Conservation (phyloP, 306 rosid species). For the Quercus gilva region DNA sequence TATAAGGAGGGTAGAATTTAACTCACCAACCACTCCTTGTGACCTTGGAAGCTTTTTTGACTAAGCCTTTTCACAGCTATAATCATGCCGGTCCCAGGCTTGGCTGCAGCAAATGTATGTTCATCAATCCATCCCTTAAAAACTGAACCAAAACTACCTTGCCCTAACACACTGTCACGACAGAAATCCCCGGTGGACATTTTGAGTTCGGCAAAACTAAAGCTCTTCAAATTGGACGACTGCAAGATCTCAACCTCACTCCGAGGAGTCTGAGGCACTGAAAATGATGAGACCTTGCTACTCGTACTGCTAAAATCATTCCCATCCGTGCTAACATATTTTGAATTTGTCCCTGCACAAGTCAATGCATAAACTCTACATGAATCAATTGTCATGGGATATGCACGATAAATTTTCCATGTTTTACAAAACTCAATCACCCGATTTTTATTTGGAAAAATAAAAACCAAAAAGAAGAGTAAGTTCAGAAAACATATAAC, state of each 20-base stretch:
- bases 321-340: constrained; percentile 23
- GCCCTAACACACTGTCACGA: constrained; percentile 56
- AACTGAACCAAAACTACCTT: constrained; percentile 65
- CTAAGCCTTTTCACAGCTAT: constrained; percentile 66
- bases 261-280: constrained; percentile 23
- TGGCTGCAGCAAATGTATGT: constrained; percentile 43
- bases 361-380: constrained; percentile 2
- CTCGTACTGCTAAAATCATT: constrained; percentile 22
- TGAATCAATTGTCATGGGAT: not conserved
- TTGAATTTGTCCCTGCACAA: constrained; percentile 43
- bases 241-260: constrained; percentile 50
- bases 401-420: constrained; percentile 1
- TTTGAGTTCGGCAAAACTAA: constrained; percentile 31
- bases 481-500: not conserved
- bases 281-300: constrained; percentile 27
- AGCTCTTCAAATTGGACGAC: constrained; percentile 35
- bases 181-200: constrained; percentile 69
- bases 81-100: constrained; percentile 58
- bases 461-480: not conserved
- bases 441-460: not conserved
- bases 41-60: constrained; percentile 53
- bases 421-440: not conserved
- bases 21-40: constrained; percentile 76
- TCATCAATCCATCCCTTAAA: constrained; percentile 76
- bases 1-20: not conserved